Conservation (phyloP, 148 eudicot genomes). For the Talinum fruticosum region DNA sequence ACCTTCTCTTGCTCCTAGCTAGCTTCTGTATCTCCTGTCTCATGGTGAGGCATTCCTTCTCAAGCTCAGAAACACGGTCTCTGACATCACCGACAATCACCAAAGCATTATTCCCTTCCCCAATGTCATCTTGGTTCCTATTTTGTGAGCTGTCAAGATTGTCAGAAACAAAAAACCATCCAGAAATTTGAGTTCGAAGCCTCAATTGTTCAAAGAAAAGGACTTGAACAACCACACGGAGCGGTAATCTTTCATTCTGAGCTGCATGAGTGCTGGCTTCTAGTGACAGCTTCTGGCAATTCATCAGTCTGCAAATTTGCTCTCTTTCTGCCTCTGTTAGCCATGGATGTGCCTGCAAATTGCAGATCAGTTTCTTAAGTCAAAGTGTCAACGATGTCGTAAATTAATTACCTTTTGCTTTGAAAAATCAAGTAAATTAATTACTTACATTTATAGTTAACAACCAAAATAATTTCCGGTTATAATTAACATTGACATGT, state of each 20-base stretch:
- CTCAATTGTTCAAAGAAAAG: conserved; percentile 71
- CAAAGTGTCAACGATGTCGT: background rate
- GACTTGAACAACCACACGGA: conserved; percentile 70
- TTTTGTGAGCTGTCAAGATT: conserved; percentile 47
- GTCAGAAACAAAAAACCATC: conserved; percentile 71
- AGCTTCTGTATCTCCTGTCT: conserved; percentile 55
- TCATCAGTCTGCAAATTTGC: conserved; percentile 69
- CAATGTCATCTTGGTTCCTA: conserved; percentile 28
- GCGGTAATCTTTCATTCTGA: conserved; percentile 72
- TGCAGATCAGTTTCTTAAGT: background rate
- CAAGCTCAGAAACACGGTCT: conserved; percentile 61
- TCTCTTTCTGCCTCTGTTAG: conserved; percentile 65
- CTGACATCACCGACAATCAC: conserved; percentile 40
- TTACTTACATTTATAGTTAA: no score
- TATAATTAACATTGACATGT: no score
- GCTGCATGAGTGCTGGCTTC: conserved; percentile 84
- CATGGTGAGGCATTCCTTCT: conserved; percentile 58
- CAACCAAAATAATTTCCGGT: no score
- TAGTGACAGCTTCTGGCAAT: conserved; percentile 69
- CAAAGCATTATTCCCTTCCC: conserved; percentile 28
- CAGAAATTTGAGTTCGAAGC: conserved; percentile 65
- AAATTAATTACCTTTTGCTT: no score
- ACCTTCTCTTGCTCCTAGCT: conserved; percentile 48
- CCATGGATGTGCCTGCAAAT: conserved; percentile 69
- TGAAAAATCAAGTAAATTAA: no score